A percentile compares a stretch with the other conserved stretches of the same genome.
Evolutionary conservation across 257 asterid genomes (phyloP).

Genomic region (Solanum pinnatisectum): DNA sequence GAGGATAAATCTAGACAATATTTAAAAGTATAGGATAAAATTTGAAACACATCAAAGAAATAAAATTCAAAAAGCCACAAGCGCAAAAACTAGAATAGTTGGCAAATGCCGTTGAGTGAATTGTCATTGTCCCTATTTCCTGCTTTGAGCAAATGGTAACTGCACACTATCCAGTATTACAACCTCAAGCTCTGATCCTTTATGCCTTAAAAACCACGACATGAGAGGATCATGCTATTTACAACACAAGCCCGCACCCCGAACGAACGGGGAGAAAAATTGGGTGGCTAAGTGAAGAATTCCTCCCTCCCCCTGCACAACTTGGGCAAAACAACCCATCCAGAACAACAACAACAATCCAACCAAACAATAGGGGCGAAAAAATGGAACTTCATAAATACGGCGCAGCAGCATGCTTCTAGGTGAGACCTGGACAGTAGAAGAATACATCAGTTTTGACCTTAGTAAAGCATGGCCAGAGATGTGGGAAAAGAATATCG

Average conservation of each 20-base stretch:
- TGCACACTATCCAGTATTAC: neutral
- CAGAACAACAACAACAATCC: neutral
- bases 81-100: neutral
- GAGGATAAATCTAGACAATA: neutral
- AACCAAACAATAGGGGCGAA: neutral
- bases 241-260: slow-evolving; percentile 27
- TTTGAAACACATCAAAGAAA: neutral
- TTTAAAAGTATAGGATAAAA: neutral
- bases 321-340: neutral
- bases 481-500: neutral
- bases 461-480: neutral
- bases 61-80: neutral
- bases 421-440: neutral
- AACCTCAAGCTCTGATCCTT: slow-evolving; percentile 33
- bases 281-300: neutral
- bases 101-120: neutral
- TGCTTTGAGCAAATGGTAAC: neutral
- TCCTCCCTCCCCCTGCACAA: slow-evolving; percentile 5
- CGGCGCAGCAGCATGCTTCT: neutral
- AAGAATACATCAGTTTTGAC: neutral
- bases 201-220: slow-evolving; percentile 56
- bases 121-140: neutral
- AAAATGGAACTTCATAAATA: neutral
- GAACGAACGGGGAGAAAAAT: neutral
- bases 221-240: slow-evolving; percentile 50